Conservation (phyloP, 208 protist species). For the Acanthamoeba culbertsoni region DNA sequence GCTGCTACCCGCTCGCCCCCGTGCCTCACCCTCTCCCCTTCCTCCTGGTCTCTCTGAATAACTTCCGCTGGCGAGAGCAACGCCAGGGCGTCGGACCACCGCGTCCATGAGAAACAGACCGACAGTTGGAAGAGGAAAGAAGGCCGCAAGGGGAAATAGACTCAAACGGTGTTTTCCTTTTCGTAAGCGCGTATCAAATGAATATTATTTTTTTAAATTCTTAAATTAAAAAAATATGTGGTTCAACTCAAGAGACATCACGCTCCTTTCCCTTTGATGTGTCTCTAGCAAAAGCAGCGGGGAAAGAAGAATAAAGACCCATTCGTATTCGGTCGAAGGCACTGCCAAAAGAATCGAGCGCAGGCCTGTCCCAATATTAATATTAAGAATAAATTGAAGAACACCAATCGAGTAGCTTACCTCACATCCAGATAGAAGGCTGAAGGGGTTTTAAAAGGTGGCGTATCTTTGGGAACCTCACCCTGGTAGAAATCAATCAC, state of each 20-base stretch:
- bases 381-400: not conserved
- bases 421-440: conserved; percentile 34
- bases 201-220: no score
- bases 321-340: conserved; percentile 25
- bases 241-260: not conserved
- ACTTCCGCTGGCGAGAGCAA: not conserved
- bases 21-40: no score
- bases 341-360: not conserved
- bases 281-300: not conserved
- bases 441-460: not conserved
- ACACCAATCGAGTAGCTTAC: not conserved
- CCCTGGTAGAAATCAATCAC: conserved; percentile 74
- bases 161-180: no score
- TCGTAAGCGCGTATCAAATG: no score
- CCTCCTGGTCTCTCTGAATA: not conserved
- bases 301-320: not conserved
- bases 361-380: not conserved
- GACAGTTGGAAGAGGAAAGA: not conserved
- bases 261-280: not conserved
- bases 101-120: not conserved
- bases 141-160: no score
- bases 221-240: not conserved
- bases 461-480: conserved; percentile 22
- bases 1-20: not conserved
- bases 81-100: not conserved